Evolutionary conservation across 176 grass and related monocot genomes (phyloP).

Genomic region (Phoenix roebelenii): DNA sequence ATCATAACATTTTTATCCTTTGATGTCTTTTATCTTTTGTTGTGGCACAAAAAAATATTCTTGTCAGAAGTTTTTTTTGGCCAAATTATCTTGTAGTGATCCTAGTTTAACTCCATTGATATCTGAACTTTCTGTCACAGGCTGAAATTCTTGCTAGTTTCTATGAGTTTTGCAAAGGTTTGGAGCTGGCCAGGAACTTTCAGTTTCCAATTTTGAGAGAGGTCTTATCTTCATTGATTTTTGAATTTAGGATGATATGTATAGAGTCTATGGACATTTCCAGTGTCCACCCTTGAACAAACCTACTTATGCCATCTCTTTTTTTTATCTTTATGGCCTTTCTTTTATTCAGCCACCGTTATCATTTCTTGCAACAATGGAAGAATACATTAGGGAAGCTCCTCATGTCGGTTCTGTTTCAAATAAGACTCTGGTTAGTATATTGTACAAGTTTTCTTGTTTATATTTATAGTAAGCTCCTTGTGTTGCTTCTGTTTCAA

Average conservation of each 20-base stretch:
- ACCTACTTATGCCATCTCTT: too few relatives aligned
- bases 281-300: too few relatives aligned
- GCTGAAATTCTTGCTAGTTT: constrained; percentile 62
- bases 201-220: constrained; percentile 83
- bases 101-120: background rate
- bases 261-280: too few relatives aligned
- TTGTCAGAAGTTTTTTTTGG: constrained; percentile 3
- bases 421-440: constrained; percentile 54
- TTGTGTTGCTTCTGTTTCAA: constrained; percentile 24
- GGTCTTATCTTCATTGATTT: constrained; percentile 21
- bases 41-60: background rate
- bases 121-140: constrained; percentile 25
- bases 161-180: constrained; percentile 63
- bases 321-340: constrained; percentile 9
- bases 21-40: background rate
- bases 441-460: background rate
- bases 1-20: background rate
- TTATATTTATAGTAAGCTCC: constrained; percentile 23
- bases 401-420: constrained; percentile 31
- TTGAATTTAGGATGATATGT: background rate
- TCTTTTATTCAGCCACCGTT: constrained; percentile 42
- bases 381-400: constrained; percentile 90
- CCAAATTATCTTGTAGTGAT: background rate
- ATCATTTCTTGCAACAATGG: constrained; percentile 77
- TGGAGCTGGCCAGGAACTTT: constrained; percentile 66